Conservation (phyloP, 257 asterid genomes). For the Ilex aquifolium region DNA sequence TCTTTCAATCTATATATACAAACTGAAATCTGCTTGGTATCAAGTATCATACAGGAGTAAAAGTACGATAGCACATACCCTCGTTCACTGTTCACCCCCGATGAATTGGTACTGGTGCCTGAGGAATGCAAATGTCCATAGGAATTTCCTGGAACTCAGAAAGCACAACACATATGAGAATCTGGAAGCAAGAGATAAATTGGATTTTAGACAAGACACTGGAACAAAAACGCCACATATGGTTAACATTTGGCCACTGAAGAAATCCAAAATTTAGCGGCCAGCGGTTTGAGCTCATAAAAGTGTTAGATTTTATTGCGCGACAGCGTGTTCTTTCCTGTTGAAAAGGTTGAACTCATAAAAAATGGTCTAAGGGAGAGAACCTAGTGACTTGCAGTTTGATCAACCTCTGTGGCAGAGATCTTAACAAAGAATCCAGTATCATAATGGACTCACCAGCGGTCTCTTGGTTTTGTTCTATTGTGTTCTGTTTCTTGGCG, state of each 20-base stretch:
- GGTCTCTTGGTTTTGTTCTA: constrained; percentile 33
- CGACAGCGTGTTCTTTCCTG: neutral
- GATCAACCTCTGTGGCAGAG: neutral
- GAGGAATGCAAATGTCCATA: constrained; percentile 37
- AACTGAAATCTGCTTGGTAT: no score
- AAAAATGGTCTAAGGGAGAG: no score
- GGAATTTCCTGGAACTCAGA: constrained; percentile 34
- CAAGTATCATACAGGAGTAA: no score
- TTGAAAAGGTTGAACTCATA: neutral
- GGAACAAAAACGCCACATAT: no score
- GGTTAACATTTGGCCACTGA: neutral
- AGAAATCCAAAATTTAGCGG: no score
- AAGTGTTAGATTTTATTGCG: neutral
- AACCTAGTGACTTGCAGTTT: neutral
- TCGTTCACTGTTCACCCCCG: constrained; percentile 44
- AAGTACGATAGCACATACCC: constrained; percentile 29
- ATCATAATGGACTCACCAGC: constrained; percentile 32
- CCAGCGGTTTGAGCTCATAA: no score
- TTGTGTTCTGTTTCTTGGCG: constrained; percentile 42
- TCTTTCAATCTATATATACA: no score
- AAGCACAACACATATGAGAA: neutral
- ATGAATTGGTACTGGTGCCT: constrained; percentile 41
- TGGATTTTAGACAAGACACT: neutral
- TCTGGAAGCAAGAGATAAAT: no score
- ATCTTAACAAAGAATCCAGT: no score